phyloP scores from a whole-genome alignment of 805 yeast genomes.

The Metahyphopichia silvanorum region DNA sequence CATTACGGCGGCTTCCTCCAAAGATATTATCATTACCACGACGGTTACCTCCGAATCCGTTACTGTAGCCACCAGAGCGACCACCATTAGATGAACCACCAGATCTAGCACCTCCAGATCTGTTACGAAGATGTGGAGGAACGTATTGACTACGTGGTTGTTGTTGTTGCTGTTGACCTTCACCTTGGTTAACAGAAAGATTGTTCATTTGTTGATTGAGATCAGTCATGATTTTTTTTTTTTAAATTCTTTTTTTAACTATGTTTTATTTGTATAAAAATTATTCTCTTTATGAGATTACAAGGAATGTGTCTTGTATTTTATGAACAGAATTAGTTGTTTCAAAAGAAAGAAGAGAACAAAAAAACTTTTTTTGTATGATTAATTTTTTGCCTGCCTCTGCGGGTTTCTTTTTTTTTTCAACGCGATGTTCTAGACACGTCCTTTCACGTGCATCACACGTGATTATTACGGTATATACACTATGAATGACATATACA shows the following conservation, averaged over 20 bases:
- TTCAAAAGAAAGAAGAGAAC: not conserved
- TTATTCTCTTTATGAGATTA: no score
- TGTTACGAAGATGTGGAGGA: slow-evolving; percentile 51
- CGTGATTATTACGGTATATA: no score
- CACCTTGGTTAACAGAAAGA: slow-evolving; percentile 40
- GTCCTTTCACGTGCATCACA: no score
- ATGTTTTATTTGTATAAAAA: not conserved
- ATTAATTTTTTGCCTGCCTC: no score
- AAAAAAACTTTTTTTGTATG: no score
- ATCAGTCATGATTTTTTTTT: slow-evolving; percentile 49
- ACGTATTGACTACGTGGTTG: slow-evolving; percentile 40
- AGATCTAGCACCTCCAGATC: slow-evolving; percentile 13
- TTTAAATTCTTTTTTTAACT: slow-evolving; percentile 2
- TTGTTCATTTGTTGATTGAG: slow-evolving; percentile 55
- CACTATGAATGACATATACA: no score
- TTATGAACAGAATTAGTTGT: not conserved
- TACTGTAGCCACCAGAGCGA: slow-evolving; percentile 14
- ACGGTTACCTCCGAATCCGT: slow-evolving; percentile 15
- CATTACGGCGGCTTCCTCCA: no score
- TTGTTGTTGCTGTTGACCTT: slow-evolving; percentile 10
- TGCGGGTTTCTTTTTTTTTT: no score
- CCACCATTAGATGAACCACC: slow-evolving; percentile 12
- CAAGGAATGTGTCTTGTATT: slow-evolving; percentile 1
- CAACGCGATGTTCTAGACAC: no score
- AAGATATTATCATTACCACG: no score